Base-by-base conservation (phyloP, 257 asterid genomes). In the Coffea canephora region DNA sequence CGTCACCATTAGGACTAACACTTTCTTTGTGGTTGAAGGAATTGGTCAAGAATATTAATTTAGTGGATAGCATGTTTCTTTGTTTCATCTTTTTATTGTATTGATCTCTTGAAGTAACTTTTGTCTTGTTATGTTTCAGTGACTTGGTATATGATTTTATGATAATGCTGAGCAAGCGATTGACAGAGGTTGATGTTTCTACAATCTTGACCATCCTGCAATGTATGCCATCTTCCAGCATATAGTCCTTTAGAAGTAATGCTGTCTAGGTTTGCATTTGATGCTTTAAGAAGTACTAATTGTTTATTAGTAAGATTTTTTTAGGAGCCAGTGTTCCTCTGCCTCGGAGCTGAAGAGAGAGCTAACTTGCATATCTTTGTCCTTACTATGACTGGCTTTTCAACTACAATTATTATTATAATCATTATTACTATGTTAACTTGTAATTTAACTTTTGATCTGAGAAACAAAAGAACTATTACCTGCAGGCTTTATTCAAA, bases 101-200 rank as follows among this genome's bases (percentile, higher is more conserved):
- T 49, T 25, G 72, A 23, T 81, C 54, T 55, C 45, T 69, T 43
- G 16, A 59, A 3, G 48, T 52, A n/a, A 78, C 46, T 64, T 62
- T 70, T 57, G 82, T 81, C 52, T 36, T 72, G 52, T 72, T 86
- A 61, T 79, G 83, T 84, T 84, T 74, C 94, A 96, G 99, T 83
- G 99, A 91, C 71, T 86, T 96, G 91, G 85, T 92, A 27, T 96
- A 94, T 75, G 99, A 96, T 88, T 96, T 94, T 94, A 70, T 96
- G 87, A 88, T 87, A 85, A 86, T 84, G 87, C 97, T 96, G 62
- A 95, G 97, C 88, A 94, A 90, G 89, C 87, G 96, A 86, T 83
- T 96, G 85, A 92, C 96, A 46, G 99, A 96, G 92, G 93, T 91
- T 82, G 99, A 96, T 77, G 98, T 96, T 81, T 89, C 97, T 75